A percentile compares a stretch with the other conserved stretches of the same genome.
Evolutionary conservation across 352 stramenopile species (phyloP).

Genomic region (Globisporangium middletonii): DNA sequence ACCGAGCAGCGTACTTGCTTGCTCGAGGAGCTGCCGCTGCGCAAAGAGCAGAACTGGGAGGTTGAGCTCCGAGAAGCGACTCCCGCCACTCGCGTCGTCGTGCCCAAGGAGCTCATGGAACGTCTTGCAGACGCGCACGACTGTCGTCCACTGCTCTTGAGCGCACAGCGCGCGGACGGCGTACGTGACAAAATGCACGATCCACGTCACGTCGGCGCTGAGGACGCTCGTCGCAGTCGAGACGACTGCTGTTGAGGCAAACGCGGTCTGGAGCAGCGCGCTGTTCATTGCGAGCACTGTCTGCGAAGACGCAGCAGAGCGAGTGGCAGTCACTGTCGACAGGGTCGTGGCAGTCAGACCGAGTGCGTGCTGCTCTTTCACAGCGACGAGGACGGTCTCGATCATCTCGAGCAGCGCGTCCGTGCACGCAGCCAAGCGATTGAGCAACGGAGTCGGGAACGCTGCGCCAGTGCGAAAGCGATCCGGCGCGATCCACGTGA

Average conservation of each 20-base stretch:
- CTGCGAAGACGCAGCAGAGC: background rate
- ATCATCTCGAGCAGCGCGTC: constrained; percentile 58
- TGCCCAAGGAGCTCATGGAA: constrained; percentile 38
- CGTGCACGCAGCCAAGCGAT: constrained; percentile 23
- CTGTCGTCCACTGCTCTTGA: constrained; percentile 35
- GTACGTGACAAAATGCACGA: constrained; percentile 39
- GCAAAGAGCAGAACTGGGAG: constrained; percentile 54
- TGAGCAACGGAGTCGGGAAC: constrained; percentile 11
- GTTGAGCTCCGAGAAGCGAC: constrained; percentile 54
- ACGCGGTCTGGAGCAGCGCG: constrained; percentile 6
- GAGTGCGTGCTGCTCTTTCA: constrained; percentile 16
- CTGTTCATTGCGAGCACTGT: constrained; percentile 6
- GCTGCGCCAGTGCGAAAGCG: constrained; percentile 4
- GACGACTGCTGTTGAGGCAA: constrained; percentile 34
- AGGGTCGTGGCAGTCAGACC: background rate
- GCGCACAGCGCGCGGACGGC: constrained; percentile 25
- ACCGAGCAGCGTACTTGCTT: constrained; percentile 26
- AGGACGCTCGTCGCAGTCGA: constrained; percentile 26
- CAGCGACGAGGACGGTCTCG: constrained; percentile 19
- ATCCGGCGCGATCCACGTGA: constrained; percentile 45
- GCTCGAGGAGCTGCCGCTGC: constrained; percentile 48
- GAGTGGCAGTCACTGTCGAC: background rate
- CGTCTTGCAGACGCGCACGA: constrained; percentile 49
- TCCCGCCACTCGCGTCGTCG: constrained; percentile 13
- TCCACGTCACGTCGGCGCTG: constrained; percentile 40